A percentile compares a stretch with the other conserved stretches of the same genome.
These are phyloP conservation scores for Herpetomonas tarakana DNA, from an alignment of 208 protist genomes.

Conservation along the genomic window DNA sequence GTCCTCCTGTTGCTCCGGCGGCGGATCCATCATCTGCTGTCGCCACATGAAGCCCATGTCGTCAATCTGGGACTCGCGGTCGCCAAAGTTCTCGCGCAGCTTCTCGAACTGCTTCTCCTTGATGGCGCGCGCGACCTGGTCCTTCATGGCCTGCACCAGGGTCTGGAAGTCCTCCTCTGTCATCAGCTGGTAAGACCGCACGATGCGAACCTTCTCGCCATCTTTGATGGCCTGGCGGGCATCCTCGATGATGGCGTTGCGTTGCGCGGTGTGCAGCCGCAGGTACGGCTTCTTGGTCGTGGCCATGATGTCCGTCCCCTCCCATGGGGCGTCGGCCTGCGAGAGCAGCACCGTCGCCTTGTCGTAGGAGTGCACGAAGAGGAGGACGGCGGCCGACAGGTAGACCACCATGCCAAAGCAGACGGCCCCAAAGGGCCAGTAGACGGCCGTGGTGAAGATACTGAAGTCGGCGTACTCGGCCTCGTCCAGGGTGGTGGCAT, in stretches of 20 bases:
- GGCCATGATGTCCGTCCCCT: constrained; percentile 55
- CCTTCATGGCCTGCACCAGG: constrained; percentile 74
- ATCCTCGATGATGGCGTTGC: constrained; percentile 79
- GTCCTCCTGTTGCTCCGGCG: constrained; percentile 6
- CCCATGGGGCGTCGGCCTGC: constrained; percentile 77
- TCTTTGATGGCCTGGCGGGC: constrained; percentile 57
- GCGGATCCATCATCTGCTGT: constrained; percentile 26
- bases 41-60: constrained; percentile 52
- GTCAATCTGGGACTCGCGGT: constrained; percentile 59
- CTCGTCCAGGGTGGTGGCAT: constrained; percentile 28
- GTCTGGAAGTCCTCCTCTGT: constrained; percentile 75
- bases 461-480: constrained; percentile 63
- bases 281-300: constrained; percentile 66
- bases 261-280: constrained; percentile 77
- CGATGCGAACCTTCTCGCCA: constrained; percentile 77
- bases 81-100: constrained; percentile 67
- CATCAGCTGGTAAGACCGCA: constrained; percentile 83
- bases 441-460: constrained; percentile 65
- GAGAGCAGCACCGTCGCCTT: constrained; percentile 59
- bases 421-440: constrained; percentile 66
- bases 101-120: constrained; percentile 81
- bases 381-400: constrained; percentile 29
- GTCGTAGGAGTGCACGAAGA: constrained; percentile 48
- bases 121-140: constrained; percentile 41
- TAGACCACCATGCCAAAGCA: constrained; percentile 52